A percentile compares a stretch with the other conserved stretches of the same genome.
These are phyloP conservation scores for Claviceps cyperi DNA, from an alignment of 2,329 filamentous ascomycete genomes.

Conservation along the genomic window DNA sequence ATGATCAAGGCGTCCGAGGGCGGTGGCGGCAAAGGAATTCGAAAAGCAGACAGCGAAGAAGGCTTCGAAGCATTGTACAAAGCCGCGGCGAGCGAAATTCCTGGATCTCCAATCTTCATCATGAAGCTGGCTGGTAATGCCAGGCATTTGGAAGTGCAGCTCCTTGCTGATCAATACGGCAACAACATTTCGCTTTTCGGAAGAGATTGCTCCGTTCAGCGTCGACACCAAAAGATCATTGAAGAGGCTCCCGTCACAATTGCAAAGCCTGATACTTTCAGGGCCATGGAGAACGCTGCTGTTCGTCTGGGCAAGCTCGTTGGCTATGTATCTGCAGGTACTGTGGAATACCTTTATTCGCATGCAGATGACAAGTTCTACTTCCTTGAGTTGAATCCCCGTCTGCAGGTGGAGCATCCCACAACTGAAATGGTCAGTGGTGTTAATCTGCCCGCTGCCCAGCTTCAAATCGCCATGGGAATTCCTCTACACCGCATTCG, in stretches of 20 bases:
- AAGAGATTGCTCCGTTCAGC: constrained; percentile 95
- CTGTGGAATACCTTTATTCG: constrained; percentile 97
- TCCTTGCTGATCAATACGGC: constrained; percentile 96
- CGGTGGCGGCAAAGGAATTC: constrained; percentile 97
- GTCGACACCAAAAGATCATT: constrained; percentile 98
- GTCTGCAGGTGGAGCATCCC: constrained; percentile 98
- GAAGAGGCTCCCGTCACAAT: constrained; percentile 98
- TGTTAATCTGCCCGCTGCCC: constrained; percentile 90
- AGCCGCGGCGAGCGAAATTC: constrained; percentile 92
- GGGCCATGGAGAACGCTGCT: constrained; percentile 90
- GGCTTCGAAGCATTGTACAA: constrained; percentile 82
- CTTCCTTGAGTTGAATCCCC: constrained; percentile 95
- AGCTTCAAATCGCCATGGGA: constrained; percentile 98
- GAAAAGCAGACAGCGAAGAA: constrained; percentile 77
- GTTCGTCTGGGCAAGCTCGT: constrained; percentile 88
- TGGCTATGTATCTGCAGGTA: constrained; percentile 96
- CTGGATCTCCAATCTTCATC: constrained; percentile 97
- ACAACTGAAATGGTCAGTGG: constrained; percentile 99
- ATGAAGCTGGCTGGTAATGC: constrained; percentile 98
- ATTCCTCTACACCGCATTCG: constrained; percentile 87
- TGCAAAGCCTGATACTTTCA: constrained; percentile 77
- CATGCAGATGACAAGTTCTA: constrained; percentile 98
- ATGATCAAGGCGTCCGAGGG: constrained; percentile 99
- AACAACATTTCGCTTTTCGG: constrained; percentile 99
- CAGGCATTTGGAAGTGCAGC: constrained; percentile 90